These are phyloP conservation scores for Xanthoconium stramineum DNA, from an alignment of 768 basidiomycete genomes.

Conservation along the genomic window DNA sequence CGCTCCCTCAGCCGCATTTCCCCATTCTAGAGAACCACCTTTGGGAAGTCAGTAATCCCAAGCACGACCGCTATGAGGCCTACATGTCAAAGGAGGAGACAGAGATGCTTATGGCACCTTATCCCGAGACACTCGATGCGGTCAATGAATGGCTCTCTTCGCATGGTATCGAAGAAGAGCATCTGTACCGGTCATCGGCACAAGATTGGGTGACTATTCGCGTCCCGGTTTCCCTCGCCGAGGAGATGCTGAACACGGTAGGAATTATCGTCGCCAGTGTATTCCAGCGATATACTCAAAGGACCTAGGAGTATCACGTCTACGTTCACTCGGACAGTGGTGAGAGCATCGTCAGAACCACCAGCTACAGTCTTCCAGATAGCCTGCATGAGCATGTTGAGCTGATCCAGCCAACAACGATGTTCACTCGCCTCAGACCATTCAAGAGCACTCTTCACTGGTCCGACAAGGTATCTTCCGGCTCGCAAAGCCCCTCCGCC, in stretches of 20 bases:
- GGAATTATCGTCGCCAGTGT: constrained; percentile 8
- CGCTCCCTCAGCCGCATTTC: constrained; percentile 53
- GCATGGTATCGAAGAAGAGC: constrained; percentile 49
- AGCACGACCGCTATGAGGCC: constrained; percentile 50
- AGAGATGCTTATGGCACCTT: constrained; percentile 58
- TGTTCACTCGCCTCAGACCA: constrained; percentile 50
- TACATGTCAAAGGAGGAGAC: constrained; percentile 65
- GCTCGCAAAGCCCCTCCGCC: not conserved
- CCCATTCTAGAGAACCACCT: constrained; percentile 47
- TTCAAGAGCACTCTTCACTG: constrained; percentile 41
- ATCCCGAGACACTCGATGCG: constrained; percentile 45
- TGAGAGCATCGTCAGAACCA: constrained; percentile 61
- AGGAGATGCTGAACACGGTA: constrained; percentile 71
- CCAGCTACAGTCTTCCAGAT: constrained; percentile 62
- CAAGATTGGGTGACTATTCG: constrained; percentile 66
- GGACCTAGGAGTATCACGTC: not conserved
- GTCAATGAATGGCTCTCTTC: constrained; percentile 62
- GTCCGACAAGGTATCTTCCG: constrained; percentile 11
- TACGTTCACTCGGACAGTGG: constrained; percentile 43
- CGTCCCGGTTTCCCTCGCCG: constrained; percentile 56
- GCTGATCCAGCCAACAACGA: constrained; percentile 69
- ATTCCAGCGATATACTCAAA: not conserved
- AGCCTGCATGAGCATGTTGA: constrained; percentile 59
- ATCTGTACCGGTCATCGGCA: constrained; percentile 55
- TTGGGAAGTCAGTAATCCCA: constrained; percentile 57